Conservation (phyloP, 192 early-diverging fungal genomes). For the Funneliformis geosporum region DNA sequence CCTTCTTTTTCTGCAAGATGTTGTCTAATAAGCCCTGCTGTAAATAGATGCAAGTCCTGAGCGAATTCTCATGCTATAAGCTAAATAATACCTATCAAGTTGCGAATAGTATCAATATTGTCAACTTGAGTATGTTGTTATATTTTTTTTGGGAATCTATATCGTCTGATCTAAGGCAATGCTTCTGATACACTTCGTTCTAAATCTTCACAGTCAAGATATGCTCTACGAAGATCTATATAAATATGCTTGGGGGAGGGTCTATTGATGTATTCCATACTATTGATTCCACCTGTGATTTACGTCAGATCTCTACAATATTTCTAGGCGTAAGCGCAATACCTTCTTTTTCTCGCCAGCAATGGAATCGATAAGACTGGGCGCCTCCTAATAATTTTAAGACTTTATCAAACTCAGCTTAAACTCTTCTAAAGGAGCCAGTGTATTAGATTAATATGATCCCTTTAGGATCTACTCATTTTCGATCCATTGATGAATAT, state of each 20-base stretch:
- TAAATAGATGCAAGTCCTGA: not conserved
- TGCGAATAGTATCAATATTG: not conserved
- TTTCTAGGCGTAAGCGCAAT: too few species aligned
- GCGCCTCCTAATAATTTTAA: not conserved
- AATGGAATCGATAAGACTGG: too few species aligned
- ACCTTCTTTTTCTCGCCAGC: too few species aligned
- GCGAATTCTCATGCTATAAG: not conserved
- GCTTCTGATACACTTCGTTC: not conserved
- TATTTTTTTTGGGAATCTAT: not conserved
- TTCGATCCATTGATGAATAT: slow-evolving; percentile 1
- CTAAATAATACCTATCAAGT: not conserved
- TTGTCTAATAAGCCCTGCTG: not conserved
- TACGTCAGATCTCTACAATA: too few species aligned
- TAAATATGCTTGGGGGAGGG: too few species aligned
- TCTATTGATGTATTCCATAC: too few species aligned
- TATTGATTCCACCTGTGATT: too few species aligned
- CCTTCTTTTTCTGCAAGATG: not conserved
- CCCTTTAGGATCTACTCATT: too few species aligned
- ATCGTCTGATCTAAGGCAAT: not conserved
- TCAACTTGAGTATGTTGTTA: not conserved
- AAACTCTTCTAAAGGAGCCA: not conserved
- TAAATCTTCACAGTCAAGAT: not conserved
- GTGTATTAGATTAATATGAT: not conserved
- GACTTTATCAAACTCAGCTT: not conserved
- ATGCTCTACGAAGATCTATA: too few species aligned